Evolutionary conservation across 2,329 filamentous ascomycete species (phyloP).

Genomic region (Ophiostoma ulmi): DNA sequence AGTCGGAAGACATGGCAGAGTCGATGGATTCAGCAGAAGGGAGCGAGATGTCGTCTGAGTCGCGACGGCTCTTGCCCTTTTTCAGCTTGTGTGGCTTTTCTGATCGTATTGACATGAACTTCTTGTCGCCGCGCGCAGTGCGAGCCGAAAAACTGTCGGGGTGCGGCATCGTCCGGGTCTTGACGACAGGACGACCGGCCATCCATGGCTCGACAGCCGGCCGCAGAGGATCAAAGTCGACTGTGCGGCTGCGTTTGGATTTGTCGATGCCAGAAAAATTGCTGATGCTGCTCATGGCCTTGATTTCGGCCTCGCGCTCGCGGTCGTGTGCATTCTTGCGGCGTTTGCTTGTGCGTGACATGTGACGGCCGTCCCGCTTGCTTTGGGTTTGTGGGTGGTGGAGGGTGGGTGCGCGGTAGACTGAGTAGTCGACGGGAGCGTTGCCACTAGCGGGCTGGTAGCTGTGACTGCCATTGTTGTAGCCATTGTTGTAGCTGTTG

Average conservation of each 20-base stretch:
- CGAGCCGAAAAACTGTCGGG: constrained; percentile 39
- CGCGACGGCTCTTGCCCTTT: constrained; percentile 45
- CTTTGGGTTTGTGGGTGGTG: constrained; percentile 30
- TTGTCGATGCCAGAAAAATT: constrained; percentile 5
- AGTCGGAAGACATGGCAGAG: constrained; percentile 69
- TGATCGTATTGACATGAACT: constrained; percentile 25
- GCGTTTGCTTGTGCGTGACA: constrained; percentile 69
- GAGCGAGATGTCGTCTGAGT: constrained; percentile 66
- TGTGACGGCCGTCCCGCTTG: constrained; percentile 56
- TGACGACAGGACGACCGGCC: constrained; percentile 38
- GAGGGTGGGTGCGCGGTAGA: constrained; percentile 15
- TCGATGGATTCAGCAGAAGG: constrained; percentile 68
- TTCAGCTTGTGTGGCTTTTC: neutral
- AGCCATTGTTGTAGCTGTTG: neutral
- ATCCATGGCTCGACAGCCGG: constrained; percentile 54
- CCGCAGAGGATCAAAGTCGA: constrained; percentile 58
- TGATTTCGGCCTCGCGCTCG: constrained; percentile 80
- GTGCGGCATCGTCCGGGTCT: constrained; percentile 45
- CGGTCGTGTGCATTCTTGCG: constrained; percentile 64
- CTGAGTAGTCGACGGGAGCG: constrained; percentile 13
- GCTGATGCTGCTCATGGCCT: constrained; percentile 62
- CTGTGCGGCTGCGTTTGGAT: neutral
- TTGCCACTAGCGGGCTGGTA: constrained; percentile 26
- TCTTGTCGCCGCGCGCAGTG: constrained; percentile 18
- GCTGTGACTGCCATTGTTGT: constrained; percentile 24